phyloP scores from a whole-genome alignment of 2,329 filamentous ascomycete species.

The Sordariomycetes sp. region DNA sequence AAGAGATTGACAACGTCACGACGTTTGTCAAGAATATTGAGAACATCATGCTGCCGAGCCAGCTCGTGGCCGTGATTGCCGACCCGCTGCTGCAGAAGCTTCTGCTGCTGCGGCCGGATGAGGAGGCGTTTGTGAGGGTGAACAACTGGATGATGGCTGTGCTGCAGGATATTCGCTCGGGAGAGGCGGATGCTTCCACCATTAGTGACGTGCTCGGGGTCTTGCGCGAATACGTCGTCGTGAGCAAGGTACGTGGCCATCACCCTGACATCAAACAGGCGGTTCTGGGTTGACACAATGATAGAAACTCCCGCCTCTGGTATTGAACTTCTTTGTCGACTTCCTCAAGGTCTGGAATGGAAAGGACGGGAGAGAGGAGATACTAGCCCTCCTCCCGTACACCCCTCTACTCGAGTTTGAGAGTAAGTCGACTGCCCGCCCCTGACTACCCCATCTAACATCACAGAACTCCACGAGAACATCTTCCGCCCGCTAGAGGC shows the following conservation, averaged over 20 bases:
- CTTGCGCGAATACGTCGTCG: constrained; percentile 39
- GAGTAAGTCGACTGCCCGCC: constrained; percentile 25
- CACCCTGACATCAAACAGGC: not conserved
- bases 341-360: constrained; percentile 54
- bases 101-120: constrained; percentile 47
- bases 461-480: constrained; percentile 32
- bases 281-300: not conserved
- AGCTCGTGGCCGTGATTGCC: constrained; percentile 62
- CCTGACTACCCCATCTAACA: not conserved
- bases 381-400: constrained; percentile 46
- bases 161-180: constrained; percentile 39
- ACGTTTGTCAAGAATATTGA: constrained; percentile 62
- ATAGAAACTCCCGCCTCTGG: constrained; percentile 31
- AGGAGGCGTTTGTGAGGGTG: constrained; percentile 35
- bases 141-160: constrained; percentile 45
- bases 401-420: constrained; percentile 40
- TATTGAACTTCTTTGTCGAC: constrained; percentile 33
- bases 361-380: constrained; percentile 29
- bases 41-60: constrained; percentile 68
- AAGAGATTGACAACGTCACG: constrained; percentile 62
- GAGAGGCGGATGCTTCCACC: constrained; percentile 31
- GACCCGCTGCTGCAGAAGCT: constrained; percentile 72
- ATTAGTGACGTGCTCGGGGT: constrained; percentile 41
- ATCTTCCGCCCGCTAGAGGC: constrained; percentile 38
- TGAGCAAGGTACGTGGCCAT: constrained; percentile 34